phyloP scores from a whole-genome alignment of 1,284 basidiomycete genomes.

The Apiotrichum brassicae region DNA sequence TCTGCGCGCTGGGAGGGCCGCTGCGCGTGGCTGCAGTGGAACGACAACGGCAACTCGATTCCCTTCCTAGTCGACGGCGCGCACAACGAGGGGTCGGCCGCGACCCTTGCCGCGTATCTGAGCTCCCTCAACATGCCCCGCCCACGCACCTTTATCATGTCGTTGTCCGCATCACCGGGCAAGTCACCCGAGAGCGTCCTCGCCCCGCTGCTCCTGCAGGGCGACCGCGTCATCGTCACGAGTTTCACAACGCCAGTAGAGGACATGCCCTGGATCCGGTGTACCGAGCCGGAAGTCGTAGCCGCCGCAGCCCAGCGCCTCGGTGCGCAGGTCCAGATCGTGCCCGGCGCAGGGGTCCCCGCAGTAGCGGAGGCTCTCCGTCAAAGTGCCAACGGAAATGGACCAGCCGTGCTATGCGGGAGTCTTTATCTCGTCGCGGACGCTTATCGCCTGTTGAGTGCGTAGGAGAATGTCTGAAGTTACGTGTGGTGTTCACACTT shows the following conservation, averaged over 20 bases:
- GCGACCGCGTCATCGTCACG: slow-evolving; percentile 54
- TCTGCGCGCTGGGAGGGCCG: slow-evolving; percentile 71
- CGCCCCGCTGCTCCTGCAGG: slow-evolving; percentile 54
- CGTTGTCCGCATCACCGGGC: slow-evolving; percentile 71
- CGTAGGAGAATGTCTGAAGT: neutral
- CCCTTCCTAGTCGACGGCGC: slow-evolving; percentile 81
- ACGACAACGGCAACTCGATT: neutral
- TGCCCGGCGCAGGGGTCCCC: slow-evolving; percentile 11
- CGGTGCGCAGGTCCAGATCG: slow-evolving; percentile 22
- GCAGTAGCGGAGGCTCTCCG: slow-evolving; percentile 24
- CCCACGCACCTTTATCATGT: slow-evolving; percentile 60
- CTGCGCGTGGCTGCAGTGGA: slow-evolving; percentile 57
- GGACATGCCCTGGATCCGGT: slow-evolving; percentile 85
- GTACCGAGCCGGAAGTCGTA: slow-evolving; percentile 55
- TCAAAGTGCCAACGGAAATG: slow-evolving; percentile 35
- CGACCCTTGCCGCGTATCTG: slow-evolving; percentile 66
- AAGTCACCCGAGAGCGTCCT: slow-evolving; percentile 68
- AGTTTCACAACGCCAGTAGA: slow-evolving; percentile 63
- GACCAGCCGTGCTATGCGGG: slow-evolving; percentile 67
- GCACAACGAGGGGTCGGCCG: slow-evolving; percentile 82
- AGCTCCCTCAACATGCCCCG: slow-evolving; percentile 47
- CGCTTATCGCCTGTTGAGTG: slow-evolving; percentile 60
- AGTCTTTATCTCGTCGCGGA: slow-evolving; percentile 88
- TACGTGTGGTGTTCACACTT: neutral
- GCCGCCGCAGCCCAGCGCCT: slow-evolving; percentile 31